phyloP scores from a whole-genome alignment of 495 filamentous ascomycete genomes.

The Xanthoparmelia taractica region DNA sequence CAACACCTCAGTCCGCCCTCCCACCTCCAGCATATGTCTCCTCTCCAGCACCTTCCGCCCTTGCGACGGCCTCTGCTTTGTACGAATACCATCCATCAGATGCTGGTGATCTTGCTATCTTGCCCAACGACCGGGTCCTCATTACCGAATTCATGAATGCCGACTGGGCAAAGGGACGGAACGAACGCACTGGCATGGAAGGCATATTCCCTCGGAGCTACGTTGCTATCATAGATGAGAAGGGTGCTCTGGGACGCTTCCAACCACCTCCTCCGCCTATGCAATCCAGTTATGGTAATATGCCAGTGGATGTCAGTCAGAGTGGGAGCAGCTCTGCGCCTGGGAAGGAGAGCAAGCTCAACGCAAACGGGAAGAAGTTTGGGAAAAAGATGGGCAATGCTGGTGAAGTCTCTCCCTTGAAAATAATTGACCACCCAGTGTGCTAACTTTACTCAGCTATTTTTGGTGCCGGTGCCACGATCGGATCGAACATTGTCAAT shows the following conservation, averaged over 20 bases:
- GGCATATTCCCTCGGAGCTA: constrained; percentile 90
- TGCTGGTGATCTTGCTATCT: constrained; percentile 67
- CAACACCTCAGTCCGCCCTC: constrained; percentile 43
- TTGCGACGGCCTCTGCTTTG: constrained; percentile 69
- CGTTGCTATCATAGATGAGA: constrained; percentile 55
- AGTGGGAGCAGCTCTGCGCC: constrained; percentile 30
- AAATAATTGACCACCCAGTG: constrained; percentile 19
- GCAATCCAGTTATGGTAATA: constrained; percentile 44
- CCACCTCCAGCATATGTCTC: constrained; percentile 48
- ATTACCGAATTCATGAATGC: constrained; percentile 87
- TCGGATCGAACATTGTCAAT: constrained; percentile 88
- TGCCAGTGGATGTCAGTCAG: constrained; percentile 47
- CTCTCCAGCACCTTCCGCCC: constrained; percentile 44
- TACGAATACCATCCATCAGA: constrained; percentile 76
- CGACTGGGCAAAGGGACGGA: constrained; percentile 76
- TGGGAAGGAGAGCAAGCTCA: constrained; percentile 39
- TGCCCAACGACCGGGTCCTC: constrained; percentile 65
- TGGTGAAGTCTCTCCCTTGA: constrained; percentile 32
- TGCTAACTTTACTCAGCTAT: constrained; percentile 40
- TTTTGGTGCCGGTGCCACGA: constrained; percentile 80
- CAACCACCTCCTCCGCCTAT: constrained; percentile 27
- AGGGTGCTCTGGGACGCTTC: constrained; percentile 23
- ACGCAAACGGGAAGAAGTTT: constrained; percentile 50
- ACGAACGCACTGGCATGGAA: constrained; percentile 67
- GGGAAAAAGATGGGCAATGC: constrained; percentile 52